A percentile compares a stretch with the other conserved stretches of the same genome.
Conservation (phyloP, 257 asterid species). For the Salvia miltiorrhiza region DNA sequence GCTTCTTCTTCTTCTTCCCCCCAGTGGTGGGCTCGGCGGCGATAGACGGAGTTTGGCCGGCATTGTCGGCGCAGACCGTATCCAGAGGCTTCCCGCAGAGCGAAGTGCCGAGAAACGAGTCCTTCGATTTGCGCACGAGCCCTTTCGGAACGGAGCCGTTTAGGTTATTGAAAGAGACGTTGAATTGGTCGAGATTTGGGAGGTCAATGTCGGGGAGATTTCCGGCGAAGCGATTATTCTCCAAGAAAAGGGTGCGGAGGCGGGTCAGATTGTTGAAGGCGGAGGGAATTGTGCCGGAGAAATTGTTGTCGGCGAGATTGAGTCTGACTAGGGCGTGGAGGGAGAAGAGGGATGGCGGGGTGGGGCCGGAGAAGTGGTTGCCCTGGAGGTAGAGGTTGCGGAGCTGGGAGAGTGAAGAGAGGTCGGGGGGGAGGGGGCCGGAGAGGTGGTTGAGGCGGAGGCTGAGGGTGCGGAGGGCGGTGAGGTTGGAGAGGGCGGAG, state of each 20-base stretch:
- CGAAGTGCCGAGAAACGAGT: slow-evolving; percentile 57
- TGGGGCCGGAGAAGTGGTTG: slow-evolving; percentile 47
- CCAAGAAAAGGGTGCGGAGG: slow-evolving; percentile 62
- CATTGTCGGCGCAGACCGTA: slow-evolving; percentile 40
- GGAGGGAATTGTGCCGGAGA: slow-evolving; percentile 53
- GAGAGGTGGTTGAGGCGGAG: slow-evolving; percentile 72
- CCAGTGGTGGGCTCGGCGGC: slow-evolving; percentile 30
- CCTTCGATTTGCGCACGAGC: slow-evolving; percentile 34
- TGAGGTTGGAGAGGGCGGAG: slow-evolving; percentile 43
- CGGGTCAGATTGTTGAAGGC: slow-evolving; percentile 59
- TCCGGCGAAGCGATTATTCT: slow-evolving; percentile 53
- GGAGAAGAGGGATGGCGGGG: slow-evolving; percentile 32
- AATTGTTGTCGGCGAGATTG: slow-evolving; percentile 54
- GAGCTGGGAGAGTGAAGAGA: slow-evolving; percentile 43
- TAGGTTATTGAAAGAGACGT: slow-evolving; percentile 59
- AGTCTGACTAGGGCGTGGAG: slow-evolving; percentile 47
- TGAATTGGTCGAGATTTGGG: slow-evolving; percentile 59
- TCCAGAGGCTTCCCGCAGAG: slow-evolving; percentile 81
- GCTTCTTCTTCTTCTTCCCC: slow-evolving; percentile 24
- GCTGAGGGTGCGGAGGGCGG: slow-evolving; percentile 60
- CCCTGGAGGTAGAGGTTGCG: slow-evolving; percentile 74
- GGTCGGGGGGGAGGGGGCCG: slow-evolving; percentile 60
- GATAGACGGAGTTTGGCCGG: slow-evolving; percentile 29
- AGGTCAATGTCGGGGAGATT: slow-evolving; percentile 47
- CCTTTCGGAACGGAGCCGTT: slow-evolving; percentile 68